Evolutionary conservation across 2,329 filamentous ascomycete species (phyloP).

Genomic region (Diaporthe citriasiana): DNA sequence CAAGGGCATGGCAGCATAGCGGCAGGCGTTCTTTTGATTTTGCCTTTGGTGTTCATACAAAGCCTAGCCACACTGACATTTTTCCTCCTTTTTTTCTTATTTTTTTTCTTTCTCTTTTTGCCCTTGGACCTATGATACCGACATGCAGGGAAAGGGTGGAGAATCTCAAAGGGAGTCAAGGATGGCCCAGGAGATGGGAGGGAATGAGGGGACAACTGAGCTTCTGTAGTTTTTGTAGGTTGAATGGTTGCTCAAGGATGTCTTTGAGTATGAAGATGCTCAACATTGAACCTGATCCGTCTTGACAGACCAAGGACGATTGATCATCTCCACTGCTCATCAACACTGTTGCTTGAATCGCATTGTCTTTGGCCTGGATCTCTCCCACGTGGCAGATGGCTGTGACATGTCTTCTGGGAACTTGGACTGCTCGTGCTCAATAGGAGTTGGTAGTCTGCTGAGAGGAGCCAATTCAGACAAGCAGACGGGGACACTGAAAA

Average conservation of each 20-base stretch:
- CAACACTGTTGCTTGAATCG: too few relatives aligned
- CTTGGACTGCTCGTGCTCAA: too few relatives aligned
- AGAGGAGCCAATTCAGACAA: too few relatives aligned
- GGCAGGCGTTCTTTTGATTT: constrained; percentile 39
- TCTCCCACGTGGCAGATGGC: too few relatives aligned
- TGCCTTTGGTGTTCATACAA: constrained; percentile 25
- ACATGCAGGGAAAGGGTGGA: not conserved
- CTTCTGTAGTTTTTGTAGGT: not conserved
- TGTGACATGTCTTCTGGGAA: too few relatives aligned
- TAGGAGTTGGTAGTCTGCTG: too few relatives aligned
- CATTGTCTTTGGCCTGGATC: too few relatives aligned
- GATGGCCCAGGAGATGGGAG: not conserved
- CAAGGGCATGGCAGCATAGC: constrained; percentile 39
- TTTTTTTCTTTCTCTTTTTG: not conserved
- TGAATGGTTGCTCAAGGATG: too few relatives aligned
- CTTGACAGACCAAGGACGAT: not conserved
- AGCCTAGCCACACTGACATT: constrained; percentile 8
- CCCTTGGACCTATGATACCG: not conserved
- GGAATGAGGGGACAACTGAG: not conserved
- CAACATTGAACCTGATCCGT: constrained; percentile 10
- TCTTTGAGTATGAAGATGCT: not conserved
- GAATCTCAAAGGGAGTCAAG: not conserved
- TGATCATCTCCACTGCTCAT: not conserved
- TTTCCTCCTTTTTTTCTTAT: not conserved
- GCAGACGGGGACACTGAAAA: not conserved